phyloP scores from a whole-genome alignment of 1,284 basidiomycete genomes.

The Ustanciosporium gigantosporum region DNA sequence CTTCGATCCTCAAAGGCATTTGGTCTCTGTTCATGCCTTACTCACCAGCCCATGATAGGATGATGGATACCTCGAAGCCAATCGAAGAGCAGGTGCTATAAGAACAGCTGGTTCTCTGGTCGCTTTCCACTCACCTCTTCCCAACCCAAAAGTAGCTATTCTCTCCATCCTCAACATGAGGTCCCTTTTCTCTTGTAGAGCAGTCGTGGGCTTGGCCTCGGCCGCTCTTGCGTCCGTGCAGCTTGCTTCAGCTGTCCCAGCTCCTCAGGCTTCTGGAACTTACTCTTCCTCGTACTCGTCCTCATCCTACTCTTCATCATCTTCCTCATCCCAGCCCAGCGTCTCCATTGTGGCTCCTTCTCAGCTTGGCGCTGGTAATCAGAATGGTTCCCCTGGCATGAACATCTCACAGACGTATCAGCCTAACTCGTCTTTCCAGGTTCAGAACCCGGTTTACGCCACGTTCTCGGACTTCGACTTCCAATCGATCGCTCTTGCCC shows the following conservation, averaged over 20 bases:
- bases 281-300: no score
- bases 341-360: constrained; percentile 10
- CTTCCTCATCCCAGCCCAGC: neutral
- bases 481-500: constrained; percentile 35
- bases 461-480: constrained; percentile 43
- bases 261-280: neutral
- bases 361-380: constrained; percentile 17
- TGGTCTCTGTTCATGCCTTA: no score
- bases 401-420: constrained; percentile 30
- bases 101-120: no score
- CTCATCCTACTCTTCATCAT: no score
- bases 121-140: no score
- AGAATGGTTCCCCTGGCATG: constrained; percentile 22
- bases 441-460: constrained; percentile 28
- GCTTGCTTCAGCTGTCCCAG: constrained; percentile 8
- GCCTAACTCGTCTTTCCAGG: constrained; percentile 20
- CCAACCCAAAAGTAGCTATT: no score
- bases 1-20: no score
- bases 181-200: neutral
- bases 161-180: neutral
- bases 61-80: no score
- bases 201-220: neutral
- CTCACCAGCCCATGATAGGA: no score
- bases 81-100: no score
- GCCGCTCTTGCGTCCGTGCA: neutral